Percentiles rank a stretch among this genome's conserved stretches.
Evolutionary conservation across 768 basidiomycete species (phyloP).

Genomic region (Termitomyces sp.): DNA sequence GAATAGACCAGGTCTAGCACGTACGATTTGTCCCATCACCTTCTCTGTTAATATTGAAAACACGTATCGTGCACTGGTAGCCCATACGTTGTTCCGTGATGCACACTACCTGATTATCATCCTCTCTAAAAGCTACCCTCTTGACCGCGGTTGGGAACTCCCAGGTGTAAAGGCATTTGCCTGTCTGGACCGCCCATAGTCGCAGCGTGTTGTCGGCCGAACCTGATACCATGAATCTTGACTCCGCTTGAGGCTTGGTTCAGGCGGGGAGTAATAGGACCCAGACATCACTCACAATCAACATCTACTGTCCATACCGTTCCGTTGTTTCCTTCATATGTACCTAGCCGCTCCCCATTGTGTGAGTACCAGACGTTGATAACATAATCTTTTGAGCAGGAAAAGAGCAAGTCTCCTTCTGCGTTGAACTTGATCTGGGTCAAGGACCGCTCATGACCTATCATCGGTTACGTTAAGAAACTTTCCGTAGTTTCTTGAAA

Average conservation of each 20-base stretch:
- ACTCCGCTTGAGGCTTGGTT: constrained; percentile 48
- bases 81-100: constrained; percentile 99
- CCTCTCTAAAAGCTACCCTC: constrained; percentile 87
- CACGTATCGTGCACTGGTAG: constrained; percentile 81
- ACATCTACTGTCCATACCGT: constrained; percentile 95
- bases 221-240: constrained; percentile 83
- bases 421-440: constrained; percentile 97
- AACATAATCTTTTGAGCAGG: constrained; percentile 90
- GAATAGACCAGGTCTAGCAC: constrained; percentile 24
- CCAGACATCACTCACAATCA: constrained; percentile 66
- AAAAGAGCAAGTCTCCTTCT: constrained; percentile 95
- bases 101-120: constrained; percentile 79
- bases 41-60: constrained; percentile 83
- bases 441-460: constrained; percentile 94
- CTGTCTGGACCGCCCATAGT: constrained; percentile 85
- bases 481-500: not conserved
- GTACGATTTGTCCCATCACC: constrained; percentile 78
- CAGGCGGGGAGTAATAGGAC: not conserved
- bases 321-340: constrained; percentile 95
- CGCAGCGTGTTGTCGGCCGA: constrained; percentile 92
- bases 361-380: constrained; percentile 98
- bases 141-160: constrained; percentile 99
- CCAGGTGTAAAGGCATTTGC: constrained; percentile 93
- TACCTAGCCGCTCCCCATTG: constrained; percentile 95
- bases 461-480: constrained; percentile 7